A percentile compares a stretch with the other conserved stretches of the same genome.
Conservation (phyloP, 768 basidiomycete species). For the Omphalotus guepiniiformis region DNA sequence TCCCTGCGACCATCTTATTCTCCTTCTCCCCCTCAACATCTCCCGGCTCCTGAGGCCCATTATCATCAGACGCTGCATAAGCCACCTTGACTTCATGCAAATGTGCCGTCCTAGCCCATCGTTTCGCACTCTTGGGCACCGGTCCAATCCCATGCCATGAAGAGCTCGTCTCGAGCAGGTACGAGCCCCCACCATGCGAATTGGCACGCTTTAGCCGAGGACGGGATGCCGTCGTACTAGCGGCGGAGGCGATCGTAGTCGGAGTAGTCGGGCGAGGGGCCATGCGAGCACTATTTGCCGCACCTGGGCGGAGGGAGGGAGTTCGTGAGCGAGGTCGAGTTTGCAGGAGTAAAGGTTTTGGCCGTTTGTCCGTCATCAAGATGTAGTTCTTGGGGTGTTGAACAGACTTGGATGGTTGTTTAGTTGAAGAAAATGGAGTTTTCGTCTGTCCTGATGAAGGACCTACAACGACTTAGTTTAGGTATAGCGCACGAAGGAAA, state of each 20-base stretch:
- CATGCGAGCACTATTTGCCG: constrained; percentile 16
- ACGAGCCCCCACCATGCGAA: constrained; percentile 32
- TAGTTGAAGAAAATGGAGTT: neutral
- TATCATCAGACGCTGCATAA: constrained; percentile 7
- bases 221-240: constrained; percentile 24
- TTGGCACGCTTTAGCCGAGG: constrained; percentile 40
- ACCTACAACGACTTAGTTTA: neutral
- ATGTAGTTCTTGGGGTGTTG: constrained; percentile 1
- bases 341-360: constrained; percentile 4
- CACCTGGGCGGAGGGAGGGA: constrained; percentile 24
- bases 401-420: neutral
- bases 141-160: constrained; percentile 25
- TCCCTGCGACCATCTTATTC: neutral
- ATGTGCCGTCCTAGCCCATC: constrained; percentile 65
- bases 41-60: neutral
- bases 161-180: constrained; percentile 15
- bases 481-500: neutral
- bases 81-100: constrained; percentile 51
- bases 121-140: constrained; percentile 43
- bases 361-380: constrained; percentile 3
- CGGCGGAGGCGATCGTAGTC: too few species aligned
- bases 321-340: constrained; percentile 23
- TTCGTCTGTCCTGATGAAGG: neutral
- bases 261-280: constrained; percentile 15
- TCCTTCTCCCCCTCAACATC: neutral